Conservation (phyloP, 2,329 filamentous ascomycete species). For the Fusarium solani-melongenae region DNA sequence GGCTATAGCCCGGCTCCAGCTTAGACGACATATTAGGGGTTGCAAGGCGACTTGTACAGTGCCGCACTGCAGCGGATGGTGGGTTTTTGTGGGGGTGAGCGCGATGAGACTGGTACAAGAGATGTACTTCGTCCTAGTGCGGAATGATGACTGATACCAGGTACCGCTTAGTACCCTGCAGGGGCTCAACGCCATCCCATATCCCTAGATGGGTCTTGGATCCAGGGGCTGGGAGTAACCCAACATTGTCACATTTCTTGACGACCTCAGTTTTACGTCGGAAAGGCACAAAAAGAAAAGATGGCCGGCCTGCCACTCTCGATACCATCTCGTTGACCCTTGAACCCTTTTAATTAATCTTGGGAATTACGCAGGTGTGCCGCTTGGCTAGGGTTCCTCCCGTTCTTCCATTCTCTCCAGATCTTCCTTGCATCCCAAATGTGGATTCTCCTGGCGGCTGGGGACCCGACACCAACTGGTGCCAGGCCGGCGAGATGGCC, state of each 20-base stretch:
- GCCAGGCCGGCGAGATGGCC: slow-evolving; percentile 2
- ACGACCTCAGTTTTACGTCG: neutral
- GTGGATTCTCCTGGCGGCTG: slow-evolving; percentile 25
- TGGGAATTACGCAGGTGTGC: neutral
- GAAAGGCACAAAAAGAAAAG: neutral
- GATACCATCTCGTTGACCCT: neutral
- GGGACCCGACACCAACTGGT: slow-evolving; percentile 1
- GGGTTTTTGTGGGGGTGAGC: slow-evolving; percentile 6
- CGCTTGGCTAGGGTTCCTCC: slow-evolving; percentile 8
- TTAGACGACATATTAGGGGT: slow-evolving; percentile 42
- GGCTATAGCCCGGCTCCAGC: slow-evolving; percentile 18
- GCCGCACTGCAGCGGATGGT: slow-evolving; percentile 26
- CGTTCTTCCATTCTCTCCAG: slow-evolving; percentile 19
- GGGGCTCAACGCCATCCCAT: slow-evolving; percentile 27
- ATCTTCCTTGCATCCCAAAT: slow-evolving; percentile 35
- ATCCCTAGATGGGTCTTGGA: slow-evolving; percentile 13
- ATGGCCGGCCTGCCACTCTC: neutral
- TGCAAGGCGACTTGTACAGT: slow-evolving; percentile 28
- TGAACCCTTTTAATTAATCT: neutral
- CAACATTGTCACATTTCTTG: slow-evolving; percentile 14
- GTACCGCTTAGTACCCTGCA: slow-evolving; percentile 27
- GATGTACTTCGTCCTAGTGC: neutral
- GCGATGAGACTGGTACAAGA: slow-evolving; percentile 20
- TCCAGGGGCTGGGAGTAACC: slow-evolving; percentile 36
- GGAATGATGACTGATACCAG: neutral